Percentiles rank a stretch among this genome's conserved stretches.
These are phyloP conservation scores for Podospora bellae-mahoneyi DNA, from an alignment of 495 filamentous ascomycete species.

Conservation along the genomic window DNA sequence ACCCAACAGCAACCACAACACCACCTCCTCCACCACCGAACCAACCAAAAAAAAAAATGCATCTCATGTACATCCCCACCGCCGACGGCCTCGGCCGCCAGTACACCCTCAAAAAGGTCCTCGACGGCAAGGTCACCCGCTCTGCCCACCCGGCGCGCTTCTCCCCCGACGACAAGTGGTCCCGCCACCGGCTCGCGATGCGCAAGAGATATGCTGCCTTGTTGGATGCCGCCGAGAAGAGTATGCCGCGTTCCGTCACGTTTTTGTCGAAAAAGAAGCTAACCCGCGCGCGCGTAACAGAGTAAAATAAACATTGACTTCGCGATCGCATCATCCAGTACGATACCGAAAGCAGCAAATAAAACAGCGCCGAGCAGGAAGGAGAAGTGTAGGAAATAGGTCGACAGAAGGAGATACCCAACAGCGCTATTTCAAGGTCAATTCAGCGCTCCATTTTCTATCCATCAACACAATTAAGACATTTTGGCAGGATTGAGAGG, in stretches of 20 bases:
- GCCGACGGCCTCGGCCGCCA: slow-evolving; percentile 60
- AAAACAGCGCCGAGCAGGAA: too few species aligned
- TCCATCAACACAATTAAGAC: too few species aligned
- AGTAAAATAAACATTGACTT: too few species aligned
- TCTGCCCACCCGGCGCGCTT: slow-evolving; percentile 95
- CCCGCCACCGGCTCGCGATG: slow-evolving; percentile 85
- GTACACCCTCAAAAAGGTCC: slow-evolving; percentile 86
- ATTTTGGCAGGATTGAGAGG: too few species aligned
- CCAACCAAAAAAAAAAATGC: slow-evolving; percentile 53
- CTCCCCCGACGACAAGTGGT: slow-evolving; percentile 97
- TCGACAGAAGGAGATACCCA: too few species aligned
- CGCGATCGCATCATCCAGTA: too few species aligned
- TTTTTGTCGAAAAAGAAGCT: too few species aligned
- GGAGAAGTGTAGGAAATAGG: too few species aligned
- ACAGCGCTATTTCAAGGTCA: too few species aligned
- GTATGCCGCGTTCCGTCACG: slow-evolving; percentile 45
- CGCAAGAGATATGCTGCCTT: slow-evolving; percentile 89
- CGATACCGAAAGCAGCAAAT: too few species aligned
- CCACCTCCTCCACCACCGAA: background rate
- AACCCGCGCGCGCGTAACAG: background rate
- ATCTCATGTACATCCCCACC: slow-evolving; percentile 85
- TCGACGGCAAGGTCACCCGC: slow-evolving; percentile 78
- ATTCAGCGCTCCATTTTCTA: too few species aligned
- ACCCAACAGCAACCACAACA: background rate
- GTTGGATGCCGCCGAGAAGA: slow-evolving; percentile 67